Percentiles rank a stretch among this genome's conserved stretches.
Evolutionary conservation across 1,284 basidiomycete species (phyloP).

Genomic region (Ceratobasidium sp.): DNA sequence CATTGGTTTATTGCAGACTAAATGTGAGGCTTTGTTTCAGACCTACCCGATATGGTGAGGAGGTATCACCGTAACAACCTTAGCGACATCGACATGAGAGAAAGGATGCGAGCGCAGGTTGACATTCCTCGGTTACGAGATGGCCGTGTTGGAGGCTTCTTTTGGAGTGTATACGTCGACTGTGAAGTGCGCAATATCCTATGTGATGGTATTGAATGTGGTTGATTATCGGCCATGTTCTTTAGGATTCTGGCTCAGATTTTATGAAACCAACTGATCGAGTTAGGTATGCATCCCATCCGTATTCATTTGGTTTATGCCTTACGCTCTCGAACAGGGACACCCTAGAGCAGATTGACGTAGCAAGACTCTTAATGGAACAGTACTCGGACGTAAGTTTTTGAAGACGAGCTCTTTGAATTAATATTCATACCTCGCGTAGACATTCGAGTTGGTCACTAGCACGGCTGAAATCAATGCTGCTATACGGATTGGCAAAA

Average conservation of each 20-base stretch:
- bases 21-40: constrained; percentile 59
- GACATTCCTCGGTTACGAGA: constrained; percentile 85
- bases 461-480: constrained; percentile 73
- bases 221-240: background rate
- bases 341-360: constrained; percentile 94
- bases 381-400: constrained; percentile 78
- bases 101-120: constrained; percentile 75
- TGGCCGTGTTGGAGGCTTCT: constrained; percentile 90
- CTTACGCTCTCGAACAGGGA: constrained; percentile 67
- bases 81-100: constrained; percentile 74
- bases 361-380: constrained; percentile 81
- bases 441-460: constrained; percentile 79
- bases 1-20: background rate
- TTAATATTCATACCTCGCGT: background rate
- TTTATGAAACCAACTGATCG: constrained; percentile 82
- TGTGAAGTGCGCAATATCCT: constrained; percentile 59
- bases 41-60: constrained; percentile 79
- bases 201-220: background rate
- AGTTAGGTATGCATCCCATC: constrained; percentile 70
- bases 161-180: constrained; percentile 82
- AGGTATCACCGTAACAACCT: constrained; percentile 77
- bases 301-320: background rate
- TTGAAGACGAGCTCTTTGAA: background rate
- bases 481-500: constrained; percentile 77
- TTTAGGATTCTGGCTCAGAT: constrained; percentile 64